Conservation (phyloP, 441 rosid species). For the Brassica balearica region DNA sequence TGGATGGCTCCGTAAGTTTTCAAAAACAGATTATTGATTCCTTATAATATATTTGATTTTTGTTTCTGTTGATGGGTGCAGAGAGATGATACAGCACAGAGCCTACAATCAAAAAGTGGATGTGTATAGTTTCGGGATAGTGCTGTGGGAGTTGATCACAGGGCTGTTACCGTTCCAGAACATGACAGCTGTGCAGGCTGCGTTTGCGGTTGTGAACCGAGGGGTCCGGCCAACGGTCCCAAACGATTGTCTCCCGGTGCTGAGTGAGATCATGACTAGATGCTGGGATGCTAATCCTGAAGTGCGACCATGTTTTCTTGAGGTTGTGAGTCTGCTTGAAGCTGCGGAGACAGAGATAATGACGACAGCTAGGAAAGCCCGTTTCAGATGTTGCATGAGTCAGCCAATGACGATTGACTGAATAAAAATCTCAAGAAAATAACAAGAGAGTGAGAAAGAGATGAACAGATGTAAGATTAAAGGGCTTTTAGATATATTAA, state of each 20-base stretch:
- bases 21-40: background rate
- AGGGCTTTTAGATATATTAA: constrained; percentile 26
- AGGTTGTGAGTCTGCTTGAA: constrained; percentile 81
- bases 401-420: constrained; percentile 87
- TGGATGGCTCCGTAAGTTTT: constrained; percentile 98
- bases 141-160: constrained; percentile 90
- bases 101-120: constrained; percentile 91
- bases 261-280: constrained; percentile 77
- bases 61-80: constrained; percentile 41
- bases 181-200: constrained; percentile 96
- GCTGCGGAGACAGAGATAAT: constrained; percentile 76
- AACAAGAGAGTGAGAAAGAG: background rate
- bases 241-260: constrained; percentile 71
- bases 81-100: constrained; percentile 96
- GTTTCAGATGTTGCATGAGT: constrained; percentile 87
- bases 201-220: constrained; percentile 89
- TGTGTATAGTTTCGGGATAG: constrained; percentile 89
- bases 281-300: constrained; percentile 91
- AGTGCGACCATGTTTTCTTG: constrained; percentile 79
- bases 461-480: constrained; percentile 18
- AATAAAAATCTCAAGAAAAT: constrained; percentile 24
- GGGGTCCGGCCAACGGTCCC: constrained; percentile 83
- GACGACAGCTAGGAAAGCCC: constrained; percentile 86
- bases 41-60: background rate
- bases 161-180: constrained; percentile 87